Evolutionary conservation across 169 alveolate genomes (phyloP).

Genomic region (Eimeria sp.): DNA sequence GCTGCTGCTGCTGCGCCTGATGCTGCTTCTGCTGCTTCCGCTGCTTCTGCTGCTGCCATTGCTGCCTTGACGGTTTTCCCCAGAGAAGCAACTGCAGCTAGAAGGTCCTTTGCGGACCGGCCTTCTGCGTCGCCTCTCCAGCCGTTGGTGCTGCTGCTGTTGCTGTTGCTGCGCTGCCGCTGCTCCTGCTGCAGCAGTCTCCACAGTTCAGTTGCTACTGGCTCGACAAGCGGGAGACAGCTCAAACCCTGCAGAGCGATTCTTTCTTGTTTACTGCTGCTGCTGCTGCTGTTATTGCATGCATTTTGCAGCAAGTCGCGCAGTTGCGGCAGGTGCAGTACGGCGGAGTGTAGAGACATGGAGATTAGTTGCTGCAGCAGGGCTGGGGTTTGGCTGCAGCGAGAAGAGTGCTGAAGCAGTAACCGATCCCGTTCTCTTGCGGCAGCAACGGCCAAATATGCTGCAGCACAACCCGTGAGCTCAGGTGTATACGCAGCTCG

Average conservation of each 20-base stretch:
- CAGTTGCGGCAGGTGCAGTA: slow-evolving; percentile 56
- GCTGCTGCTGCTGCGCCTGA: neutral
- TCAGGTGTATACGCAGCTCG: slow-evolving; percentile 70
- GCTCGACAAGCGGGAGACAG: slow-evolving; percentile 45
- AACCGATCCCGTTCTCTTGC: slow-evolving; percentile 12
- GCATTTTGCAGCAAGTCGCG: slow-evolving; percentile 28
- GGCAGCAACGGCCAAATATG: slow-evolving; percentile 42
- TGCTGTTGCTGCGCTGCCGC: neutral
- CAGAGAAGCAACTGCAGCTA: neutral
- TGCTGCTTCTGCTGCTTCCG: slow-evolving; percentile 1
- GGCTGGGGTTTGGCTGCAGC: slow-evolving; percentile 12
- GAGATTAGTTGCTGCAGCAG: slow-evolving; percentile 38
- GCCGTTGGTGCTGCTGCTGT: slow-evolving; percentile 30
- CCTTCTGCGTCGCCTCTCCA: neutral
- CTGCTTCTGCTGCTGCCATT: slow-evolving; percentile 26
- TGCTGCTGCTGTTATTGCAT: slow-evolving; percentile 36
- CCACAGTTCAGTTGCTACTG: slow-evolving; percentile 44
- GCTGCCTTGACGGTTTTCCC: slow-evolving; percentile 18
- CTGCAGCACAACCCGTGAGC: slow-evolving; percentile 59
- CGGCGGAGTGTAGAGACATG: slow-evolving; percentile 21
- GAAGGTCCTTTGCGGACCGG: slow-evolving; percentile 13
- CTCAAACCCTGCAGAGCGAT: slow-evolving; percentile 17
- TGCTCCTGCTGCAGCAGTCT: slow-evolving; percentile 2
- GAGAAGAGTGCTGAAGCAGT: neutral
- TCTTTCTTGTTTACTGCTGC: neutral